Conservation (phyloP, 345 rosid genomes). For the Ricinus communis region DNA sequence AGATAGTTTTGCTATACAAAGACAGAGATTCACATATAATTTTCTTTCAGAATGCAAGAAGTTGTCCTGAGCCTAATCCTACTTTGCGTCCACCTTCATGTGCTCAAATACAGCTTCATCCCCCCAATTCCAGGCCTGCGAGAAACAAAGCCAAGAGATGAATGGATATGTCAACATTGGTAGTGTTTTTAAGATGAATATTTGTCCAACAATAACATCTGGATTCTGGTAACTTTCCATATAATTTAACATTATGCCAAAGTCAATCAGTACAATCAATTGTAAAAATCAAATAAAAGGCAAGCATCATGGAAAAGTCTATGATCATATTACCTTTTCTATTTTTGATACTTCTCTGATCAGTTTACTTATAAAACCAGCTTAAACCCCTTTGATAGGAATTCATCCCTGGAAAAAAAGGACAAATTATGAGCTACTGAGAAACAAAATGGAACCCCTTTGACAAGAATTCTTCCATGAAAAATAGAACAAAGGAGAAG, state of each 20-base stretch:
- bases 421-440: too few species aligned
- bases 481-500: not conserved
- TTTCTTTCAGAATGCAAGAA: not conserved
- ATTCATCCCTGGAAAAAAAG: not conserved
- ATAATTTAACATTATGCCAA: not conserved
- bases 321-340: not conserved
- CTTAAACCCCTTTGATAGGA: constrained; percentile 2
- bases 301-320: not conserved
- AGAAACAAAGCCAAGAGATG: not conserved
- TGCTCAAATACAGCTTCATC: not conserved
- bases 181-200: not conserved
- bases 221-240: not conserved
- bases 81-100: not conserved
- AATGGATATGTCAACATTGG: not conserved
- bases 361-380: not conserved
- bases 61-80: not conserved
- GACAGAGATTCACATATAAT: not conserved
- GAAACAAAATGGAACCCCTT: not conserved
- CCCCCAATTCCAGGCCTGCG: not conserved
- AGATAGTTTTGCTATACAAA: not conserved
- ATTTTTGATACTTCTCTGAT: not conserved
- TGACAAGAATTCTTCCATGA: too few species aligned
- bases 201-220: not conserved
- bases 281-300: not conserved
- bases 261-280: not conserved